Conservation (phyloP, 1,284 basidiomycete genomes). For the Xerocomus alliaceus region DNA sequence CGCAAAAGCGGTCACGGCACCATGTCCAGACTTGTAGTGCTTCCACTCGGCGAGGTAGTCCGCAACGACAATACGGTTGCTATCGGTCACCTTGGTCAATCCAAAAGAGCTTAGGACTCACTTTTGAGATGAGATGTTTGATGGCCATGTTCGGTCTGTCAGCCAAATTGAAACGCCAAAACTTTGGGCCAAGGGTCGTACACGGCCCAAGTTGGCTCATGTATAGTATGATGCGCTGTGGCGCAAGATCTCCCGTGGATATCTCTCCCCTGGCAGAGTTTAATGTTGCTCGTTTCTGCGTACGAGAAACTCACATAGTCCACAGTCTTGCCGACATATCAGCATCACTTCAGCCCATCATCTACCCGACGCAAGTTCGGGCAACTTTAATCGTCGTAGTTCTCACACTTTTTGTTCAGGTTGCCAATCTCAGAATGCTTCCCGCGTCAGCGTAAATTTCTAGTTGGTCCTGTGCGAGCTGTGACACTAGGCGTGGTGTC, state of each 20-base stretch:
- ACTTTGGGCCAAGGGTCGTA: slow-evolving; percentile 22
- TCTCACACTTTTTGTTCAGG: slow-evolving; percentile 34
- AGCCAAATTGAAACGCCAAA: slow-evolving; percentile 18
- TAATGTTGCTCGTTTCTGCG: slow-evolving; percentile 18
- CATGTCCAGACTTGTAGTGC: slow-evolving; percentile 88
- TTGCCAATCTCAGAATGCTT: slow-evolving; percentile 22
- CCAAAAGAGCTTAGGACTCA: slow-evolving; percentile 34
- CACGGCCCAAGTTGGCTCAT: too few species aligned
- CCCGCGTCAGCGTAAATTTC: slow-evolving; percentile 2
- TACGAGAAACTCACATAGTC: slow-evolving; percentile 10
- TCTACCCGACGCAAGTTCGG: slow-evolving; percentile 6
- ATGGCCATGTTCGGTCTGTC: slow-evolving; percentile 51
- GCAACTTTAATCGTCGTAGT: background rate
- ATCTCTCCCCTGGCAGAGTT: slow-evolving; percentile 20
- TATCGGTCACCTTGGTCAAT: slow-evolving; percentile 2
- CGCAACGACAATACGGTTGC: slow-evolving; percentile 40
- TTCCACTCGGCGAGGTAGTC: slow-evolving; percentile 88
- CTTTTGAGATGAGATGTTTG: slow-evolving; percentile 61
- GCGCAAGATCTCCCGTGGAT: slow-evolving; percentile 28
- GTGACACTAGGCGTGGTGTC: slow-evolving; percentile 10
- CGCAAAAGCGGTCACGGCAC: slow-evolving; percentile 77
- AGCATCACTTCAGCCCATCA: slow-evolving; percentile 6
- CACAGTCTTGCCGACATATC: slow-evolving; percentile 17
- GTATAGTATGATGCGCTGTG: too few species aligned
- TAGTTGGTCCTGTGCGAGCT: background rate